Evolutionary conservation across 225 moss, liverwort and hornwort genomes (phyloP), one percentile per base, ranked within the genome.

Genomic region (Ulota crispa): DNA sequence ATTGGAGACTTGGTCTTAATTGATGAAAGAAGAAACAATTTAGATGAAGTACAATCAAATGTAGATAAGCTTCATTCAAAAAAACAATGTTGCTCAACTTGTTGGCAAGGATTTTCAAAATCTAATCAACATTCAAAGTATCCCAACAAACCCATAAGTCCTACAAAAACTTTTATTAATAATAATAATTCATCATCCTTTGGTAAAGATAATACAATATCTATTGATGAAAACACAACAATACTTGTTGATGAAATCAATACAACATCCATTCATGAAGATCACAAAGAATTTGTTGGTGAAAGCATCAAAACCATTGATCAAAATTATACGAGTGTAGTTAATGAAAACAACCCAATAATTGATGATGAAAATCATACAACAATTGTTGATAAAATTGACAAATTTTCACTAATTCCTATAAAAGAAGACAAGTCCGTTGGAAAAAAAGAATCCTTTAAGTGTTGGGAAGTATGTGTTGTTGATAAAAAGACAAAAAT

Each of bases 81-180:
- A 50, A 34, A 27, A 0, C 56, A 43, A 7, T 80, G 53, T 68
- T 31, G 50, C 50, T 50, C 50, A 50, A 50, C 3, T 57, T 85
- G 70, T 57, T 85, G 80, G 73, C 7, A 26, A 27, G 12, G 0
- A 11, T 3, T 52, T 16, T 4, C 8, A 63, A 41, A 52, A 53
- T 20, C 2, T 26, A 16, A 21, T 27, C 14, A 1, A 67, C 28
- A 37, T 50, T 8, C 0, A 27, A 1, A 78, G 50, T 5, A 37
- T 63, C 0, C 0, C 0, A 13, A 5, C n/a, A 10, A 1, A 16
- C 12, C 7, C 0, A 0, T 0, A 68, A 41, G 15, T 73, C 10
- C 9, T 12, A 12, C 9, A 6, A 39, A 28, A 28, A 21, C 0
- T 19, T 2, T 3, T 42, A 2, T 23, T 31, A 6, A 72, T 34